Base-by-base conservation (phyloP, 139 green algal species). In the Chlorella sp. region DNA sequence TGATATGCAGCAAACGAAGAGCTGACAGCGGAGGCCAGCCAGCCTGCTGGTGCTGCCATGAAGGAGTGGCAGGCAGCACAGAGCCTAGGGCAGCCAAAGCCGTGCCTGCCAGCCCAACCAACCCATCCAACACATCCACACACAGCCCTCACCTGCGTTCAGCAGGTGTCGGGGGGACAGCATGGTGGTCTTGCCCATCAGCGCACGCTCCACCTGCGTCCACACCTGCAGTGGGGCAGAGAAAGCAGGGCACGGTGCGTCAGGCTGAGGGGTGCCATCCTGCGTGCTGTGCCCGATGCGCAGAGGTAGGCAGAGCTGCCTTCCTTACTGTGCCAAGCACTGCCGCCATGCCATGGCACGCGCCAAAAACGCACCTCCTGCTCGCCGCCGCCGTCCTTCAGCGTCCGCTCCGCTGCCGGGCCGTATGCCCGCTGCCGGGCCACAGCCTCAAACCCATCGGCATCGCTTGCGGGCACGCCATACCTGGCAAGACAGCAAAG, bases 101-200 rank as follows among this genome's bases (percentile, higher is more conserved):
- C 18, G 20, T 67, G 60, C 21, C 60, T 67, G 21, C 7, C 7
- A 51, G 9, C 6, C 7, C 44, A 51, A 9, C 9, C 44, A 51
- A 9, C 7, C 9, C 44, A 16, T 16, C 44, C 44, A 51, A 51
- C 44, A 51, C 44, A n/a, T 51, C 44, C 6, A 51, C 6, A 6
- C 44, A 6, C 44, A 51, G 44, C 44, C 44, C 90, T 80, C 78
- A 92, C 92, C 92, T 38, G 82, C 74, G 20, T 93, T 83, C 64
- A 91, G 62, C 64, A 97, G 88, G 57, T 91, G 57, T 23, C 82
- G 64, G 18, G 94, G 92, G 20, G 65, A 91, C 39, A 96, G 89
- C 62, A 96, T 89, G 47, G 94, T 97, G 30, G 89, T 96, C 86
- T 97, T 97, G 51, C 79, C 86, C 51, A 91, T 67, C 55, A 97